Evolutionary conservation across 1,139 yeast species (phyloP).

Genomic region (Candida labiduridarum): DNA sequence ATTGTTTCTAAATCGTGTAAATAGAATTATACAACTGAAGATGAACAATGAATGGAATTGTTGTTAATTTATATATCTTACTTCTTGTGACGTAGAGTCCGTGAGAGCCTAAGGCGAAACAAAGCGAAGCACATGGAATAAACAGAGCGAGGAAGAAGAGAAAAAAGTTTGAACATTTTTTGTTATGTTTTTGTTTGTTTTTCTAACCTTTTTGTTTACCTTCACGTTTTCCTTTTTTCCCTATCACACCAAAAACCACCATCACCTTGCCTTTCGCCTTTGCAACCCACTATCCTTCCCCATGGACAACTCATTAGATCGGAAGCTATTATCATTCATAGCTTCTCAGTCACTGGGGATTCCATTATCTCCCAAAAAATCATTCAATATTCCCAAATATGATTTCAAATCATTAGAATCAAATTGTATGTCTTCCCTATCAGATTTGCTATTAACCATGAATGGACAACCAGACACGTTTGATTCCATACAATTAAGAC

Average conservation of each 20-base stretch:
- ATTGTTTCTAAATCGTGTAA: not conserved
- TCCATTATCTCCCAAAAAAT: constrained; percentile 15
- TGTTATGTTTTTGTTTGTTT: not conserved
- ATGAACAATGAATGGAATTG: not conserved
- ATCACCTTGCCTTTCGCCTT: not conserved
- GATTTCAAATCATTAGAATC: constrained; percentile 16
- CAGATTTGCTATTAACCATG: constrained; percentile 2
- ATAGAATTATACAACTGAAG: not conserved
- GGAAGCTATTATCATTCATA: constrained; percentile 12
- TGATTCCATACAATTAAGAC: constrained; percentile 20
- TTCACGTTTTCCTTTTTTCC: not conserved
- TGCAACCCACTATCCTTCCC: not conserved
- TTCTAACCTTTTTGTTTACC: not conserved
- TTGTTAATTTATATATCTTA: not conserved
- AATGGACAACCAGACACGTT: constrained; percentile 9
- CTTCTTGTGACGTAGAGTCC: not conserved
- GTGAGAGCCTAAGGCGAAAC: not conserved
- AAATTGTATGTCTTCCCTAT: constrained; percentile 10
- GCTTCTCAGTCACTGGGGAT: constrained; percentile 9
- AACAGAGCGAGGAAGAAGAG: not conserved
- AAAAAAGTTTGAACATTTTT: not conserved
- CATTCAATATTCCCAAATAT: constrained; percentile 12
- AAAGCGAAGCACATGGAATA: no score
- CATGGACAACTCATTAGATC: constrained; percentile 9
- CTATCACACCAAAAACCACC: not conserved